Evolutionary conservation across 192 early-diverging fungal species (phyloP).

Genomic region (Pilaira anomala): DNA sequence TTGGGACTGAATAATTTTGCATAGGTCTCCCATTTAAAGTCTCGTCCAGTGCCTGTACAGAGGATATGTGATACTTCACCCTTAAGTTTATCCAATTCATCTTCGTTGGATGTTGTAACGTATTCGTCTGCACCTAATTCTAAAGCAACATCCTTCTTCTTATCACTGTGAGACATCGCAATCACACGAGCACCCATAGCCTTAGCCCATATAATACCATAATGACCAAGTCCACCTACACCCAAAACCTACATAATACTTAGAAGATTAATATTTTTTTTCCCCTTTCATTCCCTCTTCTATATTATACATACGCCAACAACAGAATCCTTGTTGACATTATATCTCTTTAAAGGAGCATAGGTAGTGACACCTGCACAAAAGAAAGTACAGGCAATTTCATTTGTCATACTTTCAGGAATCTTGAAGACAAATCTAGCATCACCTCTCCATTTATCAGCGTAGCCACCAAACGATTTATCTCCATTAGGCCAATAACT

Average conservation of each 20-base stretch:
- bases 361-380: slow-evolving; percentile 70
- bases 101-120: slow-evolving; percentile 4
- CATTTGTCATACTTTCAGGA: slow-evolving; percentile 47
- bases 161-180: slow-evolving; percentile 49
- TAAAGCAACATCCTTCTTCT: slow-evolving; percentile 54
- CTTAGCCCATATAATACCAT: slow-evolving; percentile 53
- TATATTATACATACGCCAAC: slow-evolving; percentile 63
- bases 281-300: no score
- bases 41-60: neutral
- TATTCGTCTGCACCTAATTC: slow-evolving; percentile 50
- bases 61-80: slow-evolving; percentile 23
- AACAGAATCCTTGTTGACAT: slow-evolving; percentile 39
- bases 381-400: slow-evolving; percentile 67
- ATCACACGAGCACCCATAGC: slow-evolving; percentile 46
- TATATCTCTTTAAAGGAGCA: slow-evolving; percentile 44
- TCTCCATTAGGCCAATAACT: slow-evolving; percentile 39
- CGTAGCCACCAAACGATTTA: slow-evolving; percentile 42
- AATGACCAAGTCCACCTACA: slow-evolving; percentile 57
- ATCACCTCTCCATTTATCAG: slow-evolving; percentile 42
- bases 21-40: slow-evolving; percentile 1
- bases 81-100: neutral
- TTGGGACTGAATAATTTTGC: neutral
- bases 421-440: slow-evolving; percentile 63
- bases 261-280: no score
- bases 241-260: neutral